Conservation (phyloP, 2,329 filamentous ascomycete species). For the Paramyrothecium roridum region DNA sequence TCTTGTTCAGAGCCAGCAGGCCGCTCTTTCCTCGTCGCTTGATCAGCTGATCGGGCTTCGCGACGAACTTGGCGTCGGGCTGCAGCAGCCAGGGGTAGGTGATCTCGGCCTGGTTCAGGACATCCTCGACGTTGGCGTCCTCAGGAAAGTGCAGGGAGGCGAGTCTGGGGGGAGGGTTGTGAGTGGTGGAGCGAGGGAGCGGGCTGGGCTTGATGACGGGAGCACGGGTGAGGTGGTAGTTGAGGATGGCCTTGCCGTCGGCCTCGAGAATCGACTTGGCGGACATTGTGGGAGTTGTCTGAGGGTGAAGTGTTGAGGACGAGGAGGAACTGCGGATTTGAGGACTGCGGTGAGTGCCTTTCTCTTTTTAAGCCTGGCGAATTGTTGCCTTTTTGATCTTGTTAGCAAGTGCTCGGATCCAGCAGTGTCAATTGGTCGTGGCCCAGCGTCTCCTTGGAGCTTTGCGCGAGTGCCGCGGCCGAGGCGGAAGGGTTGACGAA, state of each 20-base stretch:
- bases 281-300: conserved; percentile 34
- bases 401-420: background rate
- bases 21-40: conserved; percentile 99
- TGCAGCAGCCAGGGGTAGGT: conserved; percentile 94
- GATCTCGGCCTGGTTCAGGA: conserved; percentile 93
- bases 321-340: conserved; percentile 14
- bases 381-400: background rate
- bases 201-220: conserved; percentile 97
- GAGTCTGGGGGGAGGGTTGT: conserved; percentile 90
- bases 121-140: conserved; percentile 74
- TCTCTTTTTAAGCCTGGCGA: conserved; percentile 15
- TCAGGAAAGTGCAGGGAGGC: conserved; percentile 92
- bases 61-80: conserved; percentile 85
- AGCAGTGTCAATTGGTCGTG: background rate
- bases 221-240: conserved; percentile 99
- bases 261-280: conserved; percentile 96
- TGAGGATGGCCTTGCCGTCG: conserved; percentile 99
- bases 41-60: conserved; percentile 99
- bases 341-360: conserved; percentile 12
- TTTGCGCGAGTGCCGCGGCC: too few species aligned
- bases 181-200: conserved; percentile 76
- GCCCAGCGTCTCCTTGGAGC: too few species aligned
- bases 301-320: conserved; percentile 1
- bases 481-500: background rate
- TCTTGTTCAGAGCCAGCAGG: conserved; percentile 93